Evolutionary conservation across 495 filamentous ascomycete genomes (phyloP).

Genomic region (Penicillium turbatum): DNA sequence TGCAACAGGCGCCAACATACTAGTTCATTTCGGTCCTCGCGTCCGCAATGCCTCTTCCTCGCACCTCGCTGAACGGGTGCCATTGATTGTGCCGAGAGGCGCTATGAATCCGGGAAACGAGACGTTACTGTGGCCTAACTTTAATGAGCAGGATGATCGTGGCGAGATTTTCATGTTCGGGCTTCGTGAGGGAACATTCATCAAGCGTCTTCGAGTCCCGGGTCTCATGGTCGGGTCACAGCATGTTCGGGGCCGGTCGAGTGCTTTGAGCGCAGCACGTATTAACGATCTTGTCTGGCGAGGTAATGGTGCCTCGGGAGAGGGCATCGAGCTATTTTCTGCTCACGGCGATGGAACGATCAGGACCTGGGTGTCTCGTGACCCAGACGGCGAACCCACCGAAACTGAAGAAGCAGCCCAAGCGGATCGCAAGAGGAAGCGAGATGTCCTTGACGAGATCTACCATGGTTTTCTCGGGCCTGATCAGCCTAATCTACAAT

Average conservation of each 20-base stretch:
- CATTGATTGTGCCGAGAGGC: constrained; percentile 55
- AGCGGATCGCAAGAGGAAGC: constrained; percentile 46
- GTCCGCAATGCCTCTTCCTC: constrained; percentile 58
- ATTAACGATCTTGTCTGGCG: constrained; percentile 71
- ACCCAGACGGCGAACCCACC: constrained; percentile 50
- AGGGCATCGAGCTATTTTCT: constrained; percentile 48
- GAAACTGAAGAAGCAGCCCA: constrained; percentile 38
- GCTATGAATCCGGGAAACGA: constrained; percentile 50
- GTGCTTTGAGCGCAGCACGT: constrained; percentile 47
- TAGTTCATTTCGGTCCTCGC: constrained; percentile 75
- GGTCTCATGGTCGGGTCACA: constrained; percentile 45
- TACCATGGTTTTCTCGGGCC: constrained; percentile 36
- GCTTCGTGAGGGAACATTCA: constrained; percentile 65
- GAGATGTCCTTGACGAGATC: constrained; percentile 47
- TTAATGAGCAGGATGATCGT: constrained; percentile 53
- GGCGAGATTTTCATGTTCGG: constrained; percentile 68
- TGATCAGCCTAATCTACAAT: constrained; percentile 2
- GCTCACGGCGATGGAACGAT: constrained; percentile 52
- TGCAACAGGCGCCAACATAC: constrained; percentile 70
- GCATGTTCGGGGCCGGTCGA: constrained; percentile 27
- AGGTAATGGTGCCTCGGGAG: constrained; percentile 45
- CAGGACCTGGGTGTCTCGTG: constrained; percentile 51
- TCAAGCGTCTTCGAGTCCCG: constrained; percentile 63
- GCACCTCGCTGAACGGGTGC: constrained; percentile 57
- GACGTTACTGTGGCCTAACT: constrained; percentile 71